Conservation (phyloP, 2,329 filamentous ascomycete species). For the Exophiala sideris region DNA sequence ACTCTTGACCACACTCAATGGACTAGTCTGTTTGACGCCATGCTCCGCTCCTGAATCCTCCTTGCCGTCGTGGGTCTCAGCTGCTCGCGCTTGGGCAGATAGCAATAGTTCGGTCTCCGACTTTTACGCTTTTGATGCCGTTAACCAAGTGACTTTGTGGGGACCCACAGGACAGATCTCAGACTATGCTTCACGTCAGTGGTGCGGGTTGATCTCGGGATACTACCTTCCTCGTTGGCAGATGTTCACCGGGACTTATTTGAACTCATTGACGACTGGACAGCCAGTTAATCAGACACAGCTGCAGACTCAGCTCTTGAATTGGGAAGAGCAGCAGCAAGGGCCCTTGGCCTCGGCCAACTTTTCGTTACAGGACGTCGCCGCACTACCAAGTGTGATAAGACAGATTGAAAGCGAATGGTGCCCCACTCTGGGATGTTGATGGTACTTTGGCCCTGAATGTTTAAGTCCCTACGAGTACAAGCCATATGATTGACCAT, state of each 20-base stretch:
- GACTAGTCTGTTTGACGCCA: conserved; percentile 40
- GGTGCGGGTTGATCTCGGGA: conserved; percentile 45
- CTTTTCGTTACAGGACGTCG: background rate
- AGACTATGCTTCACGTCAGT: conserved; percentile 51
- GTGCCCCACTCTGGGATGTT: background rate
- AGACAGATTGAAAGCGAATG: background rate
- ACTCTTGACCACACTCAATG: conserved; percentile 40
- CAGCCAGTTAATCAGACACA: conserved; percentile 1
- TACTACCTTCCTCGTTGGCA: conserved; percentile 50
- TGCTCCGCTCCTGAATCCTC: conserved; percentile 34
- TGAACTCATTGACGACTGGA: conserved; percentile 21
- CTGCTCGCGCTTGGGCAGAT: conserved; percentile 36
- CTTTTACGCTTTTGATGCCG: conserved; percentile 47
- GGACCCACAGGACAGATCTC: conserved; percentile 47
- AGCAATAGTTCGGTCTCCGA: conserved; percentile 29
- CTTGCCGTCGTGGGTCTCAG: conserved; percentile 42
- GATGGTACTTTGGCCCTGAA: background rate
- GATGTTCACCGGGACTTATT: conserved; percentile 42
- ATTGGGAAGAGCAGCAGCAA: conserved; percentile 3
- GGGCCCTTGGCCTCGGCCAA: background rate
- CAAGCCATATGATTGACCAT: too few relatives aligned
- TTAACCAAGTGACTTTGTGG: conserved; percentile 53
- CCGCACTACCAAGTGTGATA: background rate
- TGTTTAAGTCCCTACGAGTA: too few relatives aligned
- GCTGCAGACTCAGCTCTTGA: background rate